Base-by-base conservation (phyloP, 2,329 filamentous ascomycete genomes). In the Neofusicoccum cordaticola region DNA sequence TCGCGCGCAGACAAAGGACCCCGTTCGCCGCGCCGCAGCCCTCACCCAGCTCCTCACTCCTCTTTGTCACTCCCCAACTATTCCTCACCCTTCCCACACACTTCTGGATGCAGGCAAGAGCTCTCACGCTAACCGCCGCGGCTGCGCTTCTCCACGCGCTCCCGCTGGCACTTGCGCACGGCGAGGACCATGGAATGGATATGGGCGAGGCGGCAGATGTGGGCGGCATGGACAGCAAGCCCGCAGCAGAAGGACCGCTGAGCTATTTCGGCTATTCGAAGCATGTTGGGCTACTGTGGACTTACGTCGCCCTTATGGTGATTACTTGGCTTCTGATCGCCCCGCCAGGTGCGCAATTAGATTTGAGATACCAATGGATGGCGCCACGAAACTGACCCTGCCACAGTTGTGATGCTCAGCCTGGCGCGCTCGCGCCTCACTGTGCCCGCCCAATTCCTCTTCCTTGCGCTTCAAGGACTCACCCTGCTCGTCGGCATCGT, bases 401-500 rank as follows among this genome's bases (percentile, higher is more conserved):
- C 35, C 5, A 7, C 70, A 95, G 92, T 87, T 68, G 88, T 96
- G 56, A 92, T 97, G 88, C 83, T 98, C 68, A 96, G 92, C 63
- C 82, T 97, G 68, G 89, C 90, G 41, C 87, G 86, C 66, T 97
- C 93, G 48, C 85, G 90, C 67, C 88, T 90, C 70, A 89, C 89
- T 1, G 81, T 96, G 2, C 81, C 84, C 0, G 78, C 83, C 1
- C 93, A 97, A 72, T 83, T 93, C 66, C 67, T 73, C 19, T 83
- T 82, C 71, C 77, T 82, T 52, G 62, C 73, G 34, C 62, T 77
- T 27, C 82, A 82, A 66, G 75, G 76, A 42, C 67, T 80, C 62
- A 74, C 78, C 60, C 71, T 80, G 31, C 67, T 80, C 62, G 67
- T 79, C 61, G 71, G 77, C 65, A 68, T 79, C 65, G 67, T 79